These are phyloP conservation scores for Ophiostoma fasciatum DNA, from an alignment of 2,329 filamentous ascomycete genomes.

Conservation along the genomic window DNA sequence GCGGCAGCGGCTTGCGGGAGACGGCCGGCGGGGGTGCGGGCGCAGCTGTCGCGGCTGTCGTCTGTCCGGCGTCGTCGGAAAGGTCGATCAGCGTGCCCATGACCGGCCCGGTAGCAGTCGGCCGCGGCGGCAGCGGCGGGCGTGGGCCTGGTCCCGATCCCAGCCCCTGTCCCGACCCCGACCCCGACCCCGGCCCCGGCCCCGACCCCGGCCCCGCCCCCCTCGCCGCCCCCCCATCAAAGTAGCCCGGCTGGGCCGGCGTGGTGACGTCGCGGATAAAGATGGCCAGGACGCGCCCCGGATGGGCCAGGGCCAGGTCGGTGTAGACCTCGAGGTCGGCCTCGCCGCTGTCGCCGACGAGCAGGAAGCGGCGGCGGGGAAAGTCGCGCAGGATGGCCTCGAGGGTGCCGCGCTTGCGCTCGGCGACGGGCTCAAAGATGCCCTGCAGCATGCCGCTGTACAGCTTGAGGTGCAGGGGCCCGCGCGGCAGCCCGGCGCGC, in stretches of 20 bases:
- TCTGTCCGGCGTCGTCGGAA: constrained; percentile 35
- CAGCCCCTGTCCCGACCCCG: too few relatives aligned
- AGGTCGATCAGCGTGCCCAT: constrained; percentile 49
- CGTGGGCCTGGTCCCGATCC: too few relatives aligned
- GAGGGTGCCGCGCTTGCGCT: constrained; percentile 79
- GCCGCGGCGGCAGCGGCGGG: constrained; percentile 1
- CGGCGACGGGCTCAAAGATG: constrained; percentile 93
- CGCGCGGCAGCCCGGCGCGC: constrained; percentile 63
- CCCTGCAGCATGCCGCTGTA: constrained; percentile 96
- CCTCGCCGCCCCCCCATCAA: constrained; percentile 45
- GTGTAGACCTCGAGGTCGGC: constrained; percentile 96
- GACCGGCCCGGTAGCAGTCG: constrained; percentile 19
- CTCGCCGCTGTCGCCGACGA: constrained; percentile 92
- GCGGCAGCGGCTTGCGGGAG: constrained; percentile 25
- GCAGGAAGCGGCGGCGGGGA: constrained; percentile 72
- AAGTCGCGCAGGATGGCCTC: constrained; percentile 82
- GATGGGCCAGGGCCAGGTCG: constrained; percentile 74
- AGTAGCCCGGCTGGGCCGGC: constrained; percentile 56
- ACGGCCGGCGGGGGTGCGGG: too few relatives aligned
- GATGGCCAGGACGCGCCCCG: constrained; percentile 66
- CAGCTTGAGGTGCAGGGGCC: constrained; percentile 89
- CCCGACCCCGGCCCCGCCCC: too few relatives aligned
- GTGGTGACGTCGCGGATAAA: constrained; percentile 96
- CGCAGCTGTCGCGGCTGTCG: too few relatives aligned
- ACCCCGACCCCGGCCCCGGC: too few relatives aligned